These are phyloP conservation scores for Isatis tinctoria DNA, from an alignment of 345 rosid genomes.

Conservation along the genomic window DNA sequence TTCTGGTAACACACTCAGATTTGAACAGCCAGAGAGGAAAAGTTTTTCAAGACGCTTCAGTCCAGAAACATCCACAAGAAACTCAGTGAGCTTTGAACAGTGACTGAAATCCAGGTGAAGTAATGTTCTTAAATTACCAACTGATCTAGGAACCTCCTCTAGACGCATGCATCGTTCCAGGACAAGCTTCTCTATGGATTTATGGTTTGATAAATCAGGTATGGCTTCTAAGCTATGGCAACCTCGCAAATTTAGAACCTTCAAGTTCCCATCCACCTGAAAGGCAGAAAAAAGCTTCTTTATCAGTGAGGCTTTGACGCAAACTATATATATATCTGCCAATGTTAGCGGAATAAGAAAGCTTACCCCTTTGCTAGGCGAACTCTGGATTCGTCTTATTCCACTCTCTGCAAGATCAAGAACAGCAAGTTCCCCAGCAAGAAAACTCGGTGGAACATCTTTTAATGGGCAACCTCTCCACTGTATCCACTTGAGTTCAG, in stretches of 20 bases:
- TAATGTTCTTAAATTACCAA: constrained; percentile 13
- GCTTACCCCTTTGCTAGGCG: constrained; percentile 24
- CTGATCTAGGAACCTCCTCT: constrained; percentile 25
- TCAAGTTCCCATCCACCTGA: constrained; percentile 23
- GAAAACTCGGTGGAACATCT: constrained; percentile 42
- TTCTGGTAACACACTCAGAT: constrained; percentile 22
- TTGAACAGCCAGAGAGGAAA: constrained; percentile 33
- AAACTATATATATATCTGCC: neutral
- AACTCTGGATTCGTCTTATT: constrained; percentile 37
- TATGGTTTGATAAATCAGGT: constrained; percentile 33
- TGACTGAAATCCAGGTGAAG: constrained; percentile 18
- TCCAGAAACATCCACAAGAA: constrained; percentile 29
- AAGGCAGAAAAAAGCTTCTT: neutral
- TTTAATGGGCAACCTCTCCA: constrained; percentile 58
- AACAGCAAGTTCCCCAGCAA: constrained; percentile 43
- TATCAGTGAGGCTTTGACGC: neutral
- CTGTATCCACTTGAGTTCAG: constrained; percentile 58
- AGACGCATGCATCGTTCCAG: constrained; percentile 15
- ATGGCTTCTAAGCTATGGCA: constrained; percentile 27
- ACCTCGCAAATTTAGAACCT: constrained; percentile 23
- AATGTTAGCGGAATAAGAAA: neutral
- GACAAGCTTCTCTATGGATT: constrained; percentile 23
- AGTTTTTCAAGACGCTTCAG: constrained; percentile 27
- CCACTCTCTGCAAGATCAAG: constrained; percentile 67
- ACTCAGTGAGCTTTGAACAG: constrained; percentile 25